A percentile compares a stretch with the other conserved stretches of the same genome.
Conservation (phyloP, 306 rosid genomes). For the Prunus mira region DNA sequence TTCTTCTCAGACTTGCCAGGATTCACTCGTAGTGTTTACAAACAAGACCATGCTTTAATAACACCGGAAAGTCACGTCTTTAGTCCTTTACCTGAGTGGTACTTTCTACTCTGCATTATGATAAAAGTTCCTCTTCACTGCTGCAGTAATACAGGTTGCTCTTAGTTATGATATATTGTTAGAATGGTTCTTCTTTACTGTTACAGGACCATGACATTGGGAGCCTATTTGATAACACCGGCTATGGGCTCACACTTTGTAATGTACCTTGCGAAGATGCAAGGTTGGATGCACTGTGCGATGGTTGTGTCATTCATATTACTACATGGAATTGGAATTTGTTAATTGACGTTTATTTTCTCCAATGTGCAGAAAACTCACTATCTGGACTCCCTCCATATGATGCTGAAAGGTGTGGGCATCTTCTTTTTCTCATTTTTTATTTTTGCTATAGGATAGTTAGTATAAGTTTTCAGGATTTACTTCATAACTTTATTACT, state of each 20-base stretch:
- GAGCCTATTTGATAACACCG: conserved; percentile 81
- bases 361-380: conserved; percentile 57
- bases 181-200: conserved; percentile 5
- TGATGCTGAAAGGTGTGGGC: conserved; percentile 69
- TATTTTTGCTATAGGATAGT: conserved; percentile 2
- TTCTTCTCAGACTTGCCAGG: conserved; percentile 80
- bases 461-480: conserved; percentile 5
- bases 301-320: not conserved
- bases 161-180: too few species aligned
- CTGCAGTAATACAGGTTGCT: conserved; percentile 23
- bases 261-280: conserved; percentile 89
- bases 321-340: not conserved
- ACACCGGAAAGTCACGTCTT: conserved; percentile 93
- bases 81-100: conserved; percentile 88
- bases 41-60: conserved; percentile 77
- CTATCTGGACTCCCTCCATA: conserved; percentile 51
- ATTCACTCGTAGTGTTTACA: conserved; percentile 90
- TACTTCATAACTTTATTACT: conserved; percentile 19
- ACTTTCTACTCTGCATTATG: conserved; percentile 22
- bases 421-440: not conserved
- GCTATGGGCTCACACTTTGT: conserved; percentile 79
- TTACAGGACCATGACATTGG: conserved; percentile 64
- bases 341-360: not conserved
- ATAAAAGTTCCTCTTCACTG: conserved; percentile 19
- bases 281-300: conserved; percentile 45